Evolutionary conservation across 2,329 filamentous ascomycete genomes (phyloP).

Genomic region (Chaetomium globosum): DNA sequence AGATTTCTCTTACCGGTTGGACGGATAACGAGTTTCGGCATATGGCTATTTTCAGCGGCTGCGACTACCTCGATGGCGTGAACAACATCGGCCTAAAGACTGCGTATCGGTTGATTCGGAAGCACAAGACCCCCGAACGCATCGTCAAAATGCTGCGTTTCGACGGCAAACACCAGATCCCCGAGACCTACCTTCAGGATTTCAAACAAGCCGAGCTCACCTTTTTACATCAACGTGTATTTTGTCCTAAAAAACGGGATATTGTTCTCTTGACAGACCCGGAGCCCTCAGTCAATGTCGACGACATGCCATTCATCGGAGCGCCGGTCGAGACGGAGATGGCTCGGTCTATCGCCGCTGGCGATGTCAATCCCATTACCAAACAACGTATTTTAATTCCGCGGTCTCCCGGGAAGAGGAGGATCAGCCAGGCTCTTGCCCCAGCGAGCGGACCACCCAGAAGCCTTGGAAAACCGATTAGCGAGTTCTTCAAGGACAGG

Average conservation of each 20-base stretch:
- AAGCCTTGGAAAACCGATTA: slow-evolving; percentile 53
- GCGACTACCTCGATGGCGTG: slow-evolving; percentile 89
- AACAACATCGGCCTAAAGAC: slow-evolving; percentile 89
- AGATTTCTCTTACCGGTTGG: slow-evolving; percentile 89
- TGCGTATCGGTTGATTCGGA: slow-evolving; percentile 85
- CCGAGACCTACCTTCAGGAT: slow-evolving; percentile 74
- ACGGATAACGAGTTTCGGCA: slow-evolving; percentile 85
- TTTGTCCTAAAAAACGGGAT: slow-evolving; percentile 71
- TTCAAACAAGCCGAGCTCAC: slow-evolving; percentile 89
- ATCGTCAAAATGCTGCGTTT: slow-evolving; percentile 83
- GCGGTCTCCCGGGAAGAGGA: slow-evolving; percentile 47
- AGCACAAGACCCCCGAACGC: slow-evolving; percentile 83
- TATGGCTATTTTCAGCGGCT: slow-evolving; percentile 96
- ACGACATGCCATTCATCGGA: slow-evolving; percentile 81
- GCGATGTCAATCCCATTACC: slow-evolving; percentile 87
- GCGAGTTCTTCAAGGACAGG: slow-evolving; percentile 56
- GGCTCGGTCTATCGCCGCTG: slow-evolving; percentile 73
- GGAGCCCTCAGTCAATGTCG: slow-evolving; percentile 62
- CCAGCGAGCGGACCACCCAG: slow-evolving; percentile 38
- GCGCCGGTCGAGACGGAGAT: slow-evolving; percentile 67
- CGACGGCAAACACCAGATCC: slow-evolving; percentile 81
- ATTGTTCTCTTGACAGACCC: slow-evolving; percentile 76
- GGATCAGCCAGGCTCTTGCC: slow-evolving; percentile 42
- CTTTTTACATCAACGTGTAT: slow-evolving; percentile 93
- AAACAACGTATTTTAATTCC: slow-evolving; percentile 64